phyloP scores from a whole-genome alignment of 192 early-diverging fungal species.

The Rhizophagus sp. region DNA sequence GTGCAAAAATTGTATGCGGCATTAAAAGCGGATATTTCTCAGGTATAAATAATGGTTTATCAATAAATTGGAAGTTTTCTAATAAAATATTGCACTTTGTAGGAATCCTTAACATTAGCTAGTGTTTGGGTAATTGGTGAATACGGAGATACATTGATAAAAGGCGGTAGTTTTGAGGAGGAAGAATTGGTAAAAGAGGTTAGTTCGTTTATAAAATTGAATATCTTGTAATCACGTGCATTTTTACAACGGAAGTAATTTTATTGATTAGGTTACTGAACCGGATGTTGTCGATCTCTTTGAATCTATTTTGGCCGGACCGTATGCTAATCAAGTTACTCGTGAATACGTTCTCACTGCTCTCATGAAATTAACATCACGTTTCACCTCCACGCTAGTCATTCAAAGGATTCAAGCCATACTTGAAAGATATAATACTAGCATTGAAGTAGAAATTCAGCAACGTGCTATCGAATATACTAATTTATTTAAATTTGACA shows the following conservation, averaged over 20 bases:
- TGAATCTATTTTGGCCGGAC: conserved; percentile 73
- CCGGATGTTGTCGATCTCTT: conserved; percentile 74
- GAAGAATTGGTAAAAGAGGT: conserved; percentile 62
- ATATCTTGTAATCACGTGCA: background rate
- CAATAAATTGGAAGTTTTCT: background rate
- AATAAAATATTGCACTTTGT: conserved; percentile 40
- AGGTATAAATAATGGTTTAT: conserved; percentile 33
- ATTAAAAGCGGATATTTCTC: conserved; percentile 74
- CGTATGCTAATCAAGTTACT: conserved; percentile 75
- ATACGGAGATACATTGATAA: conserved; percentile 89
- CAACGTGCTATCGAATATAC: conserved; percentile 91
- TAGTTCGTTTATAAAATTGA: background rate
- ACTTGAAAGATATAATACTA: conserved; percentile 62
- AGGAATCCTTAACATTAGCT: conserved; percentile 88
- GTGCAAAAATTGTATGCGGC: conserved; percentile 87
- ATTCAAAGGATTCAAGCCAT: conserved; percentile 57
- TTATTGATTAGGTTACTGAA: conserved; percentile 55
- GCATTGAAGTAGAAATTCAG: conserved; percentile 91
- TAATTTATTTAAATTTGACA: conserved; percentile 74
- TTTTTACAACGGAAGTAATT: background rate
- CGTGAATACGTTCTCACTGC: conserved; percentile 87
- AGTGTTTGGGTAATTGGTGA: conserved; percentile 96
- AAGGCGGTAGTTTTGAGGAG: conserved; percentile 66
- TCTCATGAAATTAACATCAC: conserved; percentile 83
- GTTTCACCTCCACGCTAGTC: conserved; percentile 62